These are phyloP conservation scores for Venturia asperata DNA, from an alignment of 2,329 filamentous ascomycete species.

Conservation along the genomic window DNA sequence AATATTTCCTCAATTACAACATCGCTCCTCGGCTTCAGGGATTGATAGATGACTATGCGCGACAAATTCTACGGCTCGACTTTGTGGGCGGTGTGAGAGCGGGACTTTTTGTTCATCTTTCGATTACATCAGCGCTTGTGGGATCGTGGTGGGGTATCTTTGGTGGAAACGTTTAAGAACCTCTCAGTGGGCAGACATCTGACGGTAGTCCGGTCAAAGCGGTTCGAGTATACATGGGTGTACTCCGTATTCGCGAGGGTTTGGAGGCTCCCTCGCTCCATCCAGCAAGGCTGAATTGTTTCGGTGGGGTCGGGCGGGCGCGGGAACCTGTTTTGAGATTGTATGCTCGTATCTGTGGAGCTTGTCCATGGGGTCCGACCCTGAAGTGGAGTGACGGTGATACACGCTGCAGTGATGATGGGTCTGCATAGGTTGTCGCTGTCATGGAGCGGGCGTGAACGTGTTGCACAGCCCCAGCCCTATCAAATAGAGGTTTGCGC, in stretches of 20 bases:
- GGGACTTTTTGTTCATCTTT: neutral
- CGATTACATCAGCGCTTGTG: neutral
- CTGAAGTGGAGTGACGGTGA: slow-evolving; percentile 6
- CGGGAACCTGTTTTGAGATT: neutral
- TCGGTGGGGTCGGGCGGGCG: neutral
- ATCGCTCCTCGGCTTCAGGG: neutral
- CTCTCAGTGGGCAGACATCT: no score
- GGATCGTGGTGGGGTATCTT: no score
- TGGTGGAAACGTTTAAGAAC: no score
- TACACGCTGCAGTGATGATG: slow-evolving; percentile 8
- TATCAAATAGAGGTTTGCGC: neutral
- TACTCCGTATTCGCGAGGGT: neutral
- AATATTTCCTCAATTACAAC: neutral
- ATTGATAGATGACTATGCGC: no score
- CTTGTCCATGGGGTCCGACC: neutral
- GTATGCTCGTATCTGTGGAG: neutral
- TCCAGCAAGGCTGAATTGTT: neutral
- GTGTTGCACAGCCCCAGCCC: neutral
- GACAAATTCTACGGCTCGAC: no score
- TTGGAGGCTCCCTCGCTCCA: neutral
- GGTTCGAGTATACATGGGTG: neutral
- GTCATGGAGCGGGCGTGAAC: neutral
- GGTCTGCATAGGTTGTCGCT: slow-evolving; percentile 1
- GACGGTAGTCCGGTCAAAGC: neutral
- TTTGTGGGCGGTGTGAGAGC: neutral